These are phyloP conservation scores for Rhodotorula sp. DNA, from an alignment of 1,284 basidiomycete species.

Conservation along the genomic window DNA sequence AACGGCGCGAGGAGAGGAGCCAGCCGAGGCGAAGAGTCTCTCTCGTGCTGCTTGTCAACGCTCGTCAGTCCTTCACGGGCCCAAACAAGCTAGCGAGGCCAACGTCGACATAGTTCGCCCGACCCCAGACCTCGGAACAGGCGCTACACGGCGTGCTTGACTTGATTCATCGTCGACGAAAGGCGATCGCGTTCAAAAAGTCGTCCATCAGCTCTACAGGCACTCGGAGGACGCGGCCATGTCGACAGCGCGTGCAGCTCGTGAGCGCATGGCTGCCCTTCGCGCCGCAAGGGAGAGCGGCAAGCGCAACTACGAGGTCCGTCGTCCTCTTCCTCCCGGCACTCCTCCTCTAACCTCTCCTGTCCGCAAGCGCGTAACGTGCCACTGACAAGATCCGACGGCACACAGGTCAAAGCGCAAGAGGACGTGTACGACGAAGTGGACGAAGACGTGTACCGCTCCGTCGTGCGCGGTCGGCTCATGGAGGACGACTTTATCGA, in stretches of 20 bases:
- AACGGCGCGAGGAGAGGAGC: not conserved
- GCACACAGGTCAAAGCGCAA: slow-evolving; percentile 58
- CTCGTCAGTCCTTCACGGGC: not conserved
- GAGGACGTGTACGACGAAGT: slow-evolving; percentile 85
- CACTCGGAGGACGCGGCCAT: slow-evolving; percentile 5
- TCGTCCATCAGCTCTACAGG: not conserved
- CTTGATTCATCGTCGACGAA: no score
- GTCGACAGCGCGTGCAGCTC: slow-evolving; percentile 30
- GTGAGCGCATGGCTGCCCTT: slow-evolving; percentile 47
- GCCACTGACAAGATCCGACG: not conserved
- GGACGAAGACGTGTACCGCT: slow-evolving; percentile 83
- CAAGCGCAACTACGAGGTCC: slow-evolving; percentile 55
- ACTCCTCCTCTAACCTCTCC: slow-evolving; percentile 4
- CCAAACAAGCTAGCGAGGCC: not conserved
- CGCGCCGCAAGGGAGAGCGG: slow-evolving; percentile 52
- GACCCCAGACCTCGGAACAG: not conserved
- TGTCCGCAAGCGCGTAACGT: not conserved
- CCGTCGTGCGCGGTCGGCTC: slow-evolving; percentile 79
- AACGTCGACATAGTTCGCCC: not conserved
- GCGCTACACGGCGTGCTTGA: not conserved
- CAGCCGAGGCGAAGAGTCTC: not conserved
- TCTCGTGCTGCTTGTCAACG: no score
- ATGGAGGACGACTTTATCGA: slow-evolving; percentile 91
- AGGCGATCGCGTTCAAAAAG: no score
- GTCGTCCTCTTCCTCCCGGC: slow-evolving; percentile 25